Evolutionary conservation across 306 rosid genomes (phyloP).

Genomic region (Vigna radiata): DNA sequence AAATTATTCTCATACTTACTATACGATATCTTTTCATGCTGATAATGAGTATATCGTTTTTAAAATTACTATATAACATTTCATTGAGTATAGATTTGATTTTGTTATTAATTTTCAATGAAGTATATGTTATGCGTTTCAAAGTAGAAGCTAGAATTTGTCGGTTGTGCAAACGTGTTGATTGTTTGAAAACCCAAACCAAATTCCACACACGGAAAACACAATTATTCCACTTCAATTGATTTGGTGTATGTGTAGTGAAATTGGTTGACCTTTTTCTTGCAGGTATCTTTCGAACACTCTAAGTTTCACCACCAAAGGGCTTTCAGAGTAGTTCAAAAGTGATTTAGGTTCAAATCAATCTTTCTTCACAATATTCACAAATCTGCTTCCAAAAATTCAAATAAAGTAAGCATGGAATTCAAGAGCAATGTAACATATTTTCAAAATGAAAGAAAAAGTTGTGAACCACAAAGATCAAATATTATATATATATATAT

Average conservation of each 20-base stretch:
- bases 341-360: neutral
- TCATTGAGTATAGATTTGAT: no score
- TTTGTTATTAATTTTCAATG: no score
- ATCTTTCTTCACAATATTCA: neutral
- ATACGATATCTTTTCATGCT: no score
- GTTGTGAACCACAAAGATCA: neutral
- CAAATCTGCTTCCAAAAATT: neutral
- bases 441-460: slow-evolving; percentile 29
- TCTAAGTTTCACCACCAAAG: neutral
- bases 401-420: neutral
- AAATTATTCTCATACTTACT: no score
- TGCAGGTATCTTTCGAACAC: slow-evolving; percentile 22
- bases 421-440: neutral
- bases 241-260: neutral
- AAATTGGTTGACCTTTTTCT: slow-evolving; percentile 43
- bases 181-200: neutral
- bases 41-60: no score
- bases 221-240: neutral
- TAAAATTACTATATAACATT: no score
- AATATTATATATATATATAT: neutral
- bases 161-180: neutral
- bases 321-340: slow-evolving; percentile 24
- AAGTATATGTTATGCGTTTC: no score
- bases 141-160: no score
- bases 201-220: neutral